A percentile compares a stretch with the other conserved stretches of the same genome.
Conservation (phyloP, 768 basidiomycete genomes). For the Russula abietina region DNA sequence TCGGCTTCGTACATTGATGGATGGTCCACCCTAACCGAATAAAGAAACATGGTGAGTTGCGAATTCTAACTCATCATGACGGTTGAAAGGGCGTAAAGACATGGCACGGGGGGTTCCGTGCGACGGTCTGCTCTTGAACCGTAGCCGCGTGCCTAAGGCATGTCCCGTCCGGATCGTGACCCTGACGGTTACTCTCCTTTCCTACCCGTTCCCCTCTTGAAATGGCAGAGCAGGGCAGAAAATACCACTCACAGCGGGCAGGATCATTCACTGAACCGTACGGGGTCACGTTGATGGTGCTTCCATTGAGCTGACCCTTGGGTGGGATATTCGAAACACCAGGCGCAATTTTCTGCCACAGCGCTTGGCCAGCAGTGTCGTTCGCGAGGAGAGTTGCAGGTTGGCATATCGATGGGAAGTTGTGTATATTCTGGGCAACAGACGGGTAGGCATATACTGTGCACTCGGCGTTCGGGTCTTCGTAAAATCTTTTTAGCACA, state of each 20-base stretch:
- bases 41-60: not conserved
- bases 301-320: constrained; percentile 28
- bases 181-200: too few relatives aligned
- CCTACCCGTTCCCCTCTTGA: too few relatives aligned
- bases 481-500: not conserved
- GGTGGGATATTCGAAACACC: constrained; percentile 44
- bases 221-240: not conserved
- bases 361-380: constrained; percentile 27
- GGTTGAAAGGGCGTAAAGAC: not conserved
- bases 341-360: constrained; percentile 40
- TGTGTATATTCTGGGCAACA: not conserved
- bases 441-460: constrained; percentile 18
- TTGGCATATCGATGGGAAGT: constrained; percentile 16
- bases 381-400: constrained; percentile 16
- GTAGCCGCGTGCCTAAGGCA: too few relatives aligned
- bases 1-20: constrained; percentile 43
- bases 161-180: too few relatives aligned
- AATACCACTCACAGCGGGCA: constrained; percentile 19
- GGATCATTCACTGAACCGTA: constrained; percentile 21
- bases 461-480: constrained; percentile 20
- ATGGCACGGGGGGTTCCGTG: not conserved
- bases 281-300: not conserved
- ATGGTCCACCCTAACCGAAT: constrained; percentile 37
- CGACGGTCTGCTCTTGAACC: not conserved
- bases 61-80: not conserved